A percentile compares a stretch with the other conserved stretches of the same genome.
phyloP scores from a whole-genome alignment of 495 filamentous ascomycete genomes.

The Xylaria curta region DNA sequence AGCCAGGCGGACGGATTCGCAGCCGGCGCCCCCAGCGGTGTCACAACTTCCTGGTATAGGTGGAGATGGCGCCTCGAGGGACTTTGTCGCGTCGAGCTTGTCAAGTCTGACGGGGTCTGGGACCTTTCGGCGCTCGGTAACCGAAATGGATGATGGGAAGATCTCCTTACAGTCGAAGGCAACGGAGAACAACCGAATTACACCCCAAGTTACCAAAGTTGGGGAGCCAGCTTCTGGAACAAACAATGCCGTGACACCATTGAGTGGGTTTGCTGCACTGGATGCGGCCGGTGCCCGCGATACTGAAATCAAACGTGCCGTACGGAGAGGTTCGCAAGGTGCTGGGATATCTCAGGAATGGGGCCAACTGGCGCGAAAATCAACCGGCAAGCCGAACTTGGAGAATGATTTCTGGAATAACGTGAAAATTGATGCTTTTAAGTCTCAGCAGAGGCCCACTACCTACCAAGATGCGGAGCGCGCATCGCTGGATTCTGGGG shows the following conservation, averaged over 20 bases:
- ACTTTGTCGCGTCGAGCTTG: not conserved
- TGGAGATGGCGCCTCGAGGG: not conserved
- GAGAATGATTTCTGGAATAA: not conserved
- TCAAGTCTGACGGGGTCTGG: not conserved
- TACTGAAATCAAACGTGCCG: not conserved
- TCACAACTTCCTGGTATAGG: not conserved
- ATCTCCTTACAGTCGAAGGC: not conserved
- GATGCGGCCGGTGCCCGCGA: not conserved
- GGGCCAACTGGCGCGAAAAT: constrained; percentile 21
- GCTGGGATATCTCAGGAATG: constrained; percentile 16
- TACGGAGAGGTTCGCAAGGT: not conserved
- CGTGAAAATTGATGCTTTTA: not conserved
- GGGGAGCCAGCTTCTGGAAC: not conserved
- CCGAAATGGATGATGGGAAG: not conserved
- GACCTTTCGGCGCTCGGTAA: not conserved
- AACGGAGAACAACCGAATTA: not conserved
- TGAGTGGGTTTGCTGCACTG: constrained; percentile 6
- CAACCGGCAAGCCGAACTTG: not conserved
- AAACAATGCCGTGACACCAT: not conserved
- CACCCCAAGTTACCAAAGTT: not conserved
- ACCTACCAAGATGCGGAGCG: not conserved
- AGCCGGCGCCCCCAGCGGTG: not conserved
- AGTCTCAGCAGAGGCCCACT: not conserved
- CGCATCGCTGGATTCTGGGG: not conserved
- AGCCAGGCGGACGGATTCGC: not conserved